Base-by-base conservation (phyloP, 306 rosid species). In the Vigna angularis region DNA sequence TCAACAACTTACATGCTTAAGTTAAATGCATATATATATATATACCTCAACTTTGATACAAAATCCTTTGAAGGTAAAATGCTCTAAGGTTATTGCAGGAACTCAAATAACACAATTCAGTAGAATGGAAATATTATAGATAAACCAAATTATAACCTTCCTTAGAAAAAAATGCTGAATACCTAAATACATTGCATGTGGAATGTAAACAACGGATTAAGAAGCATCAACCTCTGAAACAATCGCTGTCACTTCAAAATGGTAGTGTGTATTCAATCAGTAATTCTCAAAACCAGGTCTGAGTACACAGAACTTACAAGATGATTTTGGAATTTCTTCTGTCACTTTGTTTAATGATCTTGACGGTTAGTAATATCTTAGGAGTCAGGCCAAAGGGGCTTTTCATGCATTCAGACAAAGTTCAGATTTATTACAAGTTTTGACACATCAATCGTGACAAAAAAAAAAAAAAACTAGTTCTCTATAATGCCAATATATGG, bases 401-500 rank as follows among this genome's bases (percentile, higher is more conserved):
- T 67, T 24, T 26, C 42, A 68, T 14, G 38, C 73, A 45, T 68
- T 7, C 20, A 47, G 15, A 47, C 8, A 0, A 68, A 47, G 13
- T 68, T 68, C 73, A 13, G 57, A 68, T 68, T 67, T 26, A 47
- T 68, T 67, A 67, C 22, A 67, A 67, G 22, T 56, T 1, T 45
- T 20, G 73, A 13, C 7, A 47, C 14, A 13, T 24, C 40, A 45
- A 47, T 26, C 40, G 4, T 45, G 8, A 68, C 38, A 68, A 68
- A 47, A 38, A 47, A 44, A 67, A 67, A 67, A 47, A 38, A 47
- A 45, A 68, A 47, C 56, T 24, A 24, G 12, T 47, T 45, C 3
- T 24, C 57, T 45, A 45, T 38, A 44, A 66, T 47, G 57, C 40
- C 20, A 67, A 20, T 22, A 17, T 66, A 18, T 8, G 30, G 30